phyloP scores from a whole-genome alignment of 2,329 filamentous ascomycete genomes.

The Epichloe elymi region DNA sequence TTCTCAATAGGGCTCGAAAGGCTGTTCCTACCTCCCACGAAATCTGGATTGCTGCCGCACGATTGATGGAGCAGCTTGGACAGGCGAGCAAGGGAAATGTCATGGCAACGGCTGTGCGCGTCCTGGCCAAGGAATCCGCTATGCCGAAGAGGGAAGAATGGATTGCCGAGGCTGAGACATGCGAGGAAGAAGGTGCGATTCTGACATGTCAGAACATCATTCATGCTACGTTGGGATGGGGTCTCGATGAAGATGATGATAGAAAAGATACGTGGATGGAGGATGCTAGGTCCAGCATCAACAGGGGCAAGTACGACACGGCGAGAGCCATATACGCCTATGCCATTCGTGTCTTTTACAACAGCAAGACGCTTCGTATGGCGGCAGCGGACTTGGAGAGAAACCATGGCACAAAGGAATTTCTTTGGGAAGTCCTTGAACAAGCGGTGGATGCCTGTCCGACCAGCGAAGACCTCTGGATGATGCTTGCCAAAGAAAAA shows the following conservation, averaged over 20 bases:
- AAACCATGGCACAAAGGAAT: slow-evolving; percentile 72
- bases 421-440: slow-evolving; percentile 73
- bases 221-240: slow-evolving; percentile 83
- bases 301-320: slow-evolving; percentile 73
- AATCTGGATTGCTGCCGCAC: slow-evolving; percentile 90
- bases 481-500: slow-evolving; percentile 90
- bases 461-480: slow-evolving; percentile 82
- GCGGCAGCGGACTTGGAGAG: slow-evolving; percentile 85
- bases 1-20: slow-evolving; percentile 89
- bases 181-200: slow-evolving; percentile 79
- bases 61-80: slow-evolving; percentile 78
- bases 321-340: slow-evolving; percentile 90
- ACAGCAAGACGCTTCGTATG: slow-evolving; percentile 77
- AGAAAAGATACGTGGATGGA: slow-evolving; percentile 93
- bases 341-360: slow-evolving; percentile 77
- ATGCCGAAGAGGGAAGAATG: slow-evolving; percentile 98
- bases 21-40: slow-evolving; percentile 86
- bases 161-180: slow-evolving; percentile 89
- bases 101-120: slow-evolving; percentile 87
- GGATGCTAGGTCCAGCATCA: slow-evolving; percentile 73
- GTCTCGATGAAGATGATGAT: slow-evolving; percentile 90
- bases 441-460: slow-evolving; percentile 91
- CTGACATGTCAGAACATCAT: slow-evolving; percentile 84
- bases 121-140: slow-evolving; percentile 77
- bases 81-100: slow-evolving; percentile 71